Conservation (phyloP, 1,139 yeast genomes). For the Candida smagusa region DNA sequence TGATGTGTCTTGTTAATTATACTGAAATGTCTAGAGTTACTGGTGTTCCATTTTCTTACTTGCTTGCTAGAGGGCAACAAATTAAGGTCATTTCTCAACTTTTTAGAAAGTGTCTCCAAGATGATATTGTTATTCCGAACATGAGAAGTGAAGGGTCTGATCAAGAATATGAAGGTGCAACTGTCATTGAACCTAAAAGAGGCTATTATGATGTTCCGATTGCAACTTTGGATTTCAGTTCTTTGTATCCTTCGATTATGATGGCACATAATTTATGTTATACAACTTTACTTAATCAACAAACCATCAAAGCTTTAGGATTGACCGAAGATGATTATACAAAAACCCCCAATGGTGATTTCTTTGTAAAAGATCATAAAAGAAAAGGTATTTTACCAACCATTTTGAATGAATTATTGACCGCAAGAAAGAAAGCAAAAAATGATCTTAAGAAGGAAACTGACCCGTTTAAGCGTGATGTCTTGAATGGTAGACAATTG, state of each 20-base stretch:
- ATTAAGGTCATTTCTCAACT: slow-evolving; percentile 95
- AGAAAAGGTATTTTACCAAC: slow-evolving; percentile 90
- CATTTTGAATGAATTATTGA: slow-evolving; percentile 79
- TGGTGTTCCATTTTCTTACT: slow-evolving; percentile 93
- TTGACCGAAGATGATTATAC: slow-evolving; percentile 77
- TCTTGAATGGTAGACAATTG: slow-evolving; percentile 93
- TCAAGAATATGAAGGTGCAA: slow-evolving; percentile 98
- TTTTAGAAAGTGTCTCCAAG: slow-evolving; percentile 84
- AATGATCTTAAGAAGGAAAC: slow-evolving; percentile 86
- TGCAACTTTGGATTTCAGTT: slow-evolving; percentile 96
- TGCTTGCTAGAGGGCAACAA: slow-evolving; percentile 92
- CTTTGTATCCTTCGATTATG: slow-evolving; percentile 97
- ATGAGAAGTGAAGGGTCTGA: slow-evolving; percentile 76
- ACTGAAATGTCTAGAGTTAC: slow-evolving; percentile 99
- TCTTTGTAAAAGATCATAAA: slow-evolving; percentile 69
- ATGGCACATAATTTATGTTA: slow-evolving; percentile 99
- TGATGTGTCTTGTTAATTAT: slow-evolving; percentile 95
- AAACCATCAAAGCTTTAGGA: slow-evolving; percentile 62
- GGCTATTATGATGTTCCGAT: slow-evolving; percentile 97
- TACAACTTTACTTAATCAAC: slow-evolving; percentile 75
- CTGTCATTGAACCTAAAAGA: slow-evolving; percentile 93
- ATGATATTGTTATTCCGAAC: slow-evolving; percentile 87
- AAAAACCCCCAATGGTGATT: slow-evolving; percentile 88
- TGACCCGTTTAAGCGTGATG: slow-evolving; percentile 91
- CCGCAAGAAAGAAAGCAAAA: slow-evolving; percentile 93